Base-by-base conservation (phyloP, 768 basidiomycete genomes). In the Kondoa subrosea region DNA sequence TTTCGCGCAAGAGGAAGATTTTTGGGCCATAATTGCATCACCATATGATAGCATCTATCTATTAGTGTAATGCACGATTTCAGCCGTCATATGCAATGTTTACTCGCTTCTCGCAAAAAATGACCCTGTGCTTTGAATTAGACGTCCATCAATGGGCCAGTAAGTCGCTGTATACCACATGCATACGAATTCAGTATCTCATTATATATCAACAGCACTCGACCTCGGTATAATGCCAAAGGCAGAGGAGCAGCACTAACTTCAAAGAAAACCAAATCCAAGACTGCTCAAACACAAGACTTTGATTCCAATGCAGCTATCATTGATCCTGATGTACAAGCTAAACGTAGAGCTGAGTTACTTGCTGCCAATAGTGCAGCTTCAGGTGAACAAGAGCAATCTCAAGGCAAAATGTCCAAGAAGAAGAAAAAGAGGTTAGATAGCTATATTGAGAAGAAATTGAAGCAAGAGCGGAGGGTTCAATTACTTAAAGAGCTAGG, bases 371-470 rank as follows among this genome's bases (percentile, higher is more conserved):
- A 59, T 26, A 59, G 58, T 33, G 27, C 61, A 29, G 26, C 26
- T 16, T 32, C 61, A 33, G 34, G 14, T 21, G 30, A 16, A 27
- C 8, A 16, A 63, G 33, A 12, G 29, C 15, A n/a, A 17, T 17
- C 29, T 12, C 3, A 16, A 63, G 15, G 61, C 33, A 59, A 86
- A 75, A 85, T 88, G 81, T 87, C 83, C 57, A 83, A 79, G 67
- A 91, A 91, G 80, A 92, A 89, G 79, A 86, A 84, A 79, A 91
- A 87, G 76, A 80, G 89, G 65, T 78, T 97, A 2, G 92, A 96
- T 71, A 89, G 89, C 71, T 97, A 91, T 74, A 91, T 96, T 73
- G 90, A 89, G 63, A 91, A 91, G 79, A 92, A 92, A 77, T 79
- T 93, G 61, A 89, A 87, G 78, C 89, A 91, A 76, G 91, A 95